phyloP scores from a whole-genome alignment of 2,329 filamentous ascomycete species.

The Alternaria ventricosa region DNA sequence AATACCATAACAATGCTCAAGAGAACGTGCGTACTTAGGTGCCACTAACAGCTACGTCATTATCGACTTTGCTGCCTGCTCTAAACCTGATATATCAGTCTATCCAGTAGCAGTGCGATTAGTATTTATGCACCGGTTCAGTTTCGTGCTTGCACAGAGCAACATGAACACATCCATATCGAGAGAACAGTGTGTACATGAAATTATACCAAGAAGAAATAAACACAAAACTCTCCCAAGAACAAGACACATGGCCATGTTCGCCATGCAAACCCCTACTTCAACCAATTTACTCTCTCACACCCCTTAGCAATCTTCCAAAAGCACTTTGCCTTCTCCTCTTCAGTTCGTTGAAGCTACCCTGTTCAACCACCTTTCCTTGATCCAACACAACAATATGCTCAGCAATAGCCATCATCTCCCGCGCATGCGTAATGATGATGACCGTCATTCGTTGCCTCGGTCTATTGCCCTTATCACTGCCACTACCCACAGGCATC shows the following conservation, averaged over 20 bases:
- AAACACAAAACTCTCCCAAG: neutral
- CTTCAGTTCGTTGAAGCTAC: constrained; percentile 67
- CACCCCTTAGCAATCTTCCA: constrained; percentile 49
- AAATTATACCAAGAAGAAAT: neutral
- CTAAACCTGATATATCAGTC: neutral
- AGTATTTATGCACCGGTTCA: neutral
- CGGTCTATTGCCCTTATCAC: constrained; percentile 20
- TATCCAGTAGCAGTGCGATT: neutral
- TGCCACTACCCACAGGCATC: neutral
- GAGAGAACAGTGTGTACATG: neutral
- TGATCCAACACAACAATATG: constrained; percentile 74
- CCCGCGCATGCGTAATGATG: constrained; percentile 78
- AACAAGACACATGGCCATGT: neutral
- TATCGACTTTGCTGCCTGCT: neutral
- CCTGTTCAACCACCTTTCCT: constrained; percentile 70
- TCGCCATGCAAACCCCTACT: neutral
- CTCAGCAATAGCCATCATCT: constrained; percentile 87
- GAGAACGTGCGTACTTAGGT: neutral
- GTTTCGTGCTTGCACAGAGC: neutral
- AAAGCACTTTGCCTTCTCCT: constrained; percentile 37
- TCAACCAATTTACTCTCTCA: constrained; percentile 15
- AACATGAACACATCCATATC: neutral
- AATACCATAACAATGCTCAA: neutral
- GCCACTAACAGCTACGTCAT: neutral
- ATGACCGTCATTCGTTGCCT: constrained; percentile 69